Conservation (phyloP, 768 basidiomycete species). For the Termitomyces heimii region DNA sequence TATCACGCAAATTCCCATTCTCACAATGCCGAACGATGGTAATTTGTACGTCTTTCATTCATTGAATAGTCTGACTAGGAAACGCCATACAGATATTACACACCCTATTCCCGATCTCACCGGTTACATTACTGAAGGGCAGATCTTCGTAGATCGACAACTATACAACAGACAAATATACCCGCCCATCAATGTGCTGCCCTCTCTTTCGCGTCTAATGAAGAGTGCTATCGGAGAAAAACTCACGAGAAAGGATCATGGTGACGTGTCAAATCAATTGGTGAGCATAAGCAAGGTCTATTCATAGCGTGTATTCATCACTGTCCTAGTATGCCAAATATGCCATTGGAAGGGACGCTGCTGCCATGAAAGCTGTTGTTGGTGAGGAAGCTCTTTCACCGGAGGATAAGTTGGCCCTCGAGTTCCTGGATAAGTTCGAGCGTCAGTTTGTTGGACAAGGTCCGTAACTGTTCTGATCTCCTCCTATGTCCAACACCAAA, state of each 20-base stretch:
- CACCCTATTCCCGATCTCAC: constrained; percentile 99
- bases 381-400: constrained; percentile 94
- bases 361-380: constrained; percentile 98
- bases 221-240: constrained; percentile 99
- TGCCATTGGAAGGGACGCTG: constrained; percentile 95
- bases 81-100: constrained; percentile 77
- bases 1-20: constrained; percentile 98
- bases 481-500: constrained; percentile 8
- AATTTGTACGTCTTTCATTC: constrained; percentile 22
- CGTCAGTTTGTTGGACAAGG: constrained; percentile 97
- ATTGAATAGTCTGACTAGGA: constrained; percentile 10
- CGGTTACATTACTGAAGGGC: constrained; percentile 98
- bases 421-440: constrained; percentile 98
- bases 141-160: constrained; percentile 98
- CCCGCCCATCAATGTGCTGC: constrained; percentile 98
- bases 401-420: constrained; percentile 94
- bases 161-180: constrained; percentile 96
- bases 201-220: constrained; percentile 98
- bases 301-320: not conserved
- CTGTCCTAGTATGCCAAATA: constrained; percentile 85
- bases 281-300: constrained; percentile 38
- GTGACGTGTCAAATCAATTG: constrained; percentile 98
- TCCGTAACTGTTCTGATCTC: constrained; percentile 23
- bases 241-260: constrained; percentile 96
- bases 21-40: constrained; percentile 99